phyloP scores from a whole-genome alignment of 2,329 filamentous ascomycete genomes.

The Fusarium ambrosium region DNA sequence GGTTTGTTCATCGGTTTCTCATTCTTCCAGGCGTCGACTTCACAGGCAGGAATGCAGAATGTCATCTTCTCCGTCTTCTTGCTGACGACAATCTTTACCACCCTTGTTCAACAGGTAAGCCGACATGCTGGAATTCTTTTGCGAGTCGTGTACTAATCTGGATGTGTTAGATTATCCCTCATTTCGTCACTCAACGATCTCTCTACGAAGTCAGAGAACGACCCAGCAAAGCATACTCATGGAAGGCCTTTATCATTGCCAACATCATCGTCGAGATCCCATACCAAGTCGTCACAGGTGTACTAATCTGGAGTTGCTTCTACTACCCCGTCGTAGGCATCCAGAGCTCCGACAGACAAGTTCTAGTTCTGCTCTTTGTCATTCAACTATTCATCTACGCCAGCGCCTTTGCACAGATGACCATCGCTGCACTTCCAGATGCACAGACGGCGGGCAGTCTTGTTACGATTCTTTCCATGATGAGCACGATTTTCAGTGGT shows the following conservation, averaged over 20 bases:
- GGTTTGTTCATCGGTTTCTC: constrained; percentile 82
- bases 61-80: constrained; percentile 83
- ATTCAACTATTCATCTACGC: constrained; percentile 79
- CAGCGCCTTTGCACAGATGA: constrained; percentile 80
- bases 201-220: constrained; percentile 84
- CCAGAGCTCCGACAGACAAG: constrained; percentile 68
- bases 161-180: constrained; percentile 73
- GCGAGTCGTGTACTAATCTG: constrained; percentile 14
- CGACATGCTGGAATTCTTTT: constrained; percentile 32
- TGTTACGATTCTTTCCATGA: constrained; percentile 70
- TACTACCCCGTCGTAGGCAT: constrained; percentile 74
- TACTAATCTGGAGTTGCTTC: constrained; percentile 75
- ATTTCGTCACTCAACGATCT: constrained; percentile 79
- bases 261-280: constrained; percentile 81
- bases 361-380: constrained; percentile 74
- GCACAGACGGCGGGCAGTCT: constrained; percentile 76
- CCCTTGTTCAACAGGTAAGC: constrained; percentile 71
- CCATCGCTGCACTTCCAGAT: constrained; percentile 77
- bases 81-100: constrained; percentile 80
- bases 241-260: constrained; percentile 79
- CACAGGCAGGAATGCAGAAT: constrained; percentile 78
- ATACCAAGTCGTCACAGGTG: constrained; percentile 74
- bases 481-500: constrained; percentile 73
- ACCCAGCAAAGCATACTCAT: constrained; percentile 80
- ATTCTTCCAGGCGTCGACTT: constrained; percentile 69